Base-by-base conservation (phyloP, 352 stramenopile genomes). In the Pythium guiyangense region DNA sequence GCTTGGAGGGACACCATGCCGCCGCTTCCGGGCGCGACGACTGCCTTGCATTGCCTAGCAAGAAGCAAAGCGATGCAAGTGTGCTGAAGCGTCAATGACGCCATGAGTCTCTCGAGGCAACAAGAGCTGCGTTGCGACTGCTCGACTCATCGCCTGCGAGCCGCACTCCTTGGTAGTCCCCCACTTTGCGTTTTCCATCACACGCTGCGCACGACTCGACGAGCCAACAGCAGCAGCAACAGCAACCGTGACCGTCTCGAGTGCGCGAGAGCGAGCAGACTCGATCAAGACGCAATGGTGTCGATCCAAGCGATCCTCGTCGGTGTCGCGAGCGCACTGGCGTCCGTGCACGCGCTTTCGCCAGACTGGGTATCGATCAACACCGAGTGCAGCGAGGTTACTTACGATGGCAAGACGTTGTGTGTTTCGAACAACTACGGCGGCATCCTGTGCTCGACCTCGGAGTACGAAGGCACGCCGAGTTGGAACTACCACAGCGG, bases 341-440 rank as follows among this genome's bases (percentile, higher is more conserved):
- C 15, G 6, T 26, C 10, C 4, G 37, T 35, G 18, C 12, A 6
- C 20, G 58, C 58, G 26, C 50, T 45, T 29, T 42, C 53, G 18
- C 46, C 60, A 4, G 54, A 54, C 27, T 66, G 60, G 53, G 27
- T n/a, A 15, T 14, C 37, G 12, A 6, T 66, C 9, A n/a, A 40
- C 10, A 46, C 45, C 15, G 27, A 47, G n/a, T 35, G 42, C 27
- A 26, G 17, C 15, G 47, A 66, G 43, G 15, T 66, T 4, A 54
- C 54, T 48, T 66, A 49, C 35, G 60, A 66, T 18, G 53, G 60
- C 29, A 57, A 56, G 31, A 62, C 47, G 39, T 42, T 66, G 22
- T 62, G 53, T n/a, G 47, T 40, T 11, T 57, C 55, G 17, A 62
- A 61, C 37, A 29, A 43, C 1, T 54, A 14, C 4, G 26, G 31